Percentiles rank a stretch among this genome's conserved stretches.
Evolutionary conservation across 169 alveolate genomes (phyloP).

Genomic region (Eimeria brunetti): DNA sequence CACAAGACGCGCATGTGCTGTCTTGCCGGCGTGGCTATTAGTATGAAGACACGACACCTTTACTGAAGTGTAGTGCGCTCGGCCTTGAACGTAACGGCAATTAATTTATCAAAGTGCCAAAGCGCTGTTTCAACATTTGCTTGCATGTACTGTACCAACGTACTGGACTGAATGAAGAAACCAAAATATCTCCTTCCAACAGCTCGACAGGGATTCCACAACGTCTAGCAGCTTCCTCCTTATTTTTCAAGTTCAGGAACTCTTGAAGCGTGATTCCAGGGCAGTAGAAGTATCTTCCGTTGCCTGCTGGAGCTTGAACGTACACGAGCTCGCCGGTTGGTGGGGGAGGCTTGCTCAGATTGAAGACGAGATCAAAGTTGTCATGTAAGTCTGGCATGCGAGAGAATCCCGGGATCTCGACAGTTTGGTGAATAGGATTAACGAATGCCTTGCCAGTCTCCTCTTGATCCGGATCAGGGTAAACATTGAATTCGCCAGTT

Average conservation of each 20-base stretch:
- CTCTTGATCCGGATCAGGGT: constrained; percentile 60
- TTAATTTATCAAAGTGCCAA: not conserved
- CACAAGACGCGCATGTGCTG: not conserved
- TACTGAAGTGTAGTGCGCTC: not conserved
- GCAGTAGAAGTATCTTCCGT: constrained; percentile 40
- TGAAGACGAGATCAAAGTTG: constrained; percentile 27
- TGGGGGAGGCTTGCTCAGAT: constrained; percentile 16
- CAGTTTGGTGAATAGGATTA: constrained; percentile 11
- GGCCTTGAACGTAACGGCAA: not conserved
- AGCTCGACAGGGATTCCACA: constrained; percentile 53
- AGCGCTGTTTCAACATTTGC: not conserved
- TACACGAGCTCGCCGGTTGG: constrained; percentile 40
- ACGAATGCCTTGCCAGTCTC: constrained; percentile 40
- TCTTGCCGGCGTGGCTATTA: not conserved
- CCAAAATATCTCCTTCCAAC: constrained; percentile 30
- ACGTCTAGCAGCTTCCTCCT: constrained; percentile 42
- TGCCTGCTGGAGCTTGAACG: constrained; percentile 67
- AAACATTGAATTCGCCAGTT: constrained; percentile 36
- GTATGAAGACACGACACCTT: not conserved
- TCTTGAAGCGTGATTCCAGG: constrained; percentile 31
- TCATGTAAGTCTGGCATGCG: constrained; percentile 14
- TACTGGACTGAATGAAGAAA: constrained; percentile 48
- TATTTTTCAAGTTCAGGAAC: constrained; percentile 33
- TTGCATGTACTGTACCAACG: not conserved
- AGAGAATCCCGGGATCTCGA: constrained; percentile 60